phyloP scores from a whole-genome alignment of 306 rosid genomes.

The Cicer cuneatum region DNA sequence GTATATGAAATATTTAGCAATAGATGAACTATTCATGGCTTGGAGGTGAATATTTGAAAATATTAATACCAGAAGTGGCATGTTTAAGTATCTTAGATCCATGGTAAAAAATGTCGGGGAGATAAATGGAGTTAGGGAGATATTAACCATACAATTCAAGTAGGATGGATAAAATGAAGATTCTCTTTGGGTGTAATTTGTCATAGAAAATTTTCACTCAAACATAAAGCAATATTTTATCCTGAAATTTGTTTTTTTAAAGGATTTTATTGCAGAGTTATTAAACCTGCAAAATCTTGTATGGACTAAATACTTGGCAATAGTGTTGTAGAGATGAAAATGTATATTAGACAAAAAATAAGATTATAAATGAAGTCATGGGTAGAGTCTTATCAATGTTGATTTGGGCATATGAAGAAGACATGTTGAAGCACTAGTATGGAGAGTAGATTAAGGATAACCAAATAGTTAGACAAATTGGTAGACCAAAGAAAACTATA shows the following conservation, averaged over 20 bases:
- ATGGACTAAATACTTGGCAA: neutral
- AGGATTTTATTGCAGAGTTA: neutral
- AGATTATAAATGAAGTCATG: neutral
- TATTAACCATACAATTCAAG: neutral
- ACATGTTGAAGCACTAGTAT: neutral
- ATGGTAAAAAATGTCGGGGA: neutral
- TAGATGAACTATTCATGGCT: neutral
- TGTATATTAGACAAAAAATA: neutral
- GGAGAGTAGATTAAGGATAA: neutral
- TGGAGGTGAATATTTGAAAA: neutral
- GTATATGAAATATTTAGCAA: neutral
- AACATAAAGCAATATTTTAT: neutral
- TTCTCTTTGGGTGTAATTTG: neutral
- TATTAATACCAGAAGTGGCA: neutral
- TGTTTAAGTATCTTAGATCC: neutral
- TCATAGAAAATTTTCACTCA: neutral
- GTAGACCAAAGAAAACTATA: neutral
- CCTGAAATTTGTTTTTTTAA: neutral
- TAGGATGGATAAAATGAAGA: conserved; percentile 5
- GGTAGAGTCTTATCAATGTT: neutral
- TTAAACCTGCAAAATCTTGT: neutral
- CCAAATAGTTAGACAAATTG: neutral
- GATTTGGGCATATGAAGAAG: neutral
- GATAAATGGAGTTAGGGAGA: neutral
- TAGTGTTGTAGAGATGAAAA: neutral